A percentile compares a stretch with the other conserved stretches of the same genome.
Evolutionary conservation across 768 basidiomycete species (phyloP).

Genomic region (Rhizopogon salebrosus): DNA sequence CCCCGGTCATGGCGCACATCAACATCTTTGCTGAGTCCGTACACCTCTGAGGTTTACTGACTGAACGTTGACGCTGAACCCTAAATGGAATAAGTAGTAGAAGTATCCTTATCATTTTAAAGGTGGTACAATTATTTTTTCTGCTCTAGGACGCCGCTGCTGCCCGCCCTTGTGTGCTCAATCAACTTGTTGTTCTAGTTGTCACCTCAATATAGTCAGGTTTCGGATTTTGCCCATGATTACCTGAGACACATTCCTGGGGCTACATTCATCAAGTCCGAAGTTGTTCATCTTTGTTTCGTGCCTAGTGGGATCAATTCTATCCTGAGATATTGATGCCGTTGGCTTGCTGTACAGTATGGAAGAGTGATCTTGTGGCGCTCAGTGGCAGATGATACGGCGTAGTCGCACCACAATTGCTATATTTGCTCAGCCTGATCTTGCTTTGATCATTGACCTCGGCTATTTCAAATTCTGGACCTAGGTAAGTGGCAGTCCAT

Average conservation of each 20-base stretch:
- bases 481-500: background rate
- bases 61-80: background rate
- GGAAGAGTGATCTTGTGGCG: too few species aligned
- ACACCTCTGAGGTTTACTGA: background rate
- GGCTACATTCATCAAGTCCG: background rate
- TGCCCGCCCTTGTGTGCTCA: too few species aligned
- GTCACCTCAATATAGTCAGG: background rate
- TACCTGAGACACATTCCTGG: background rate
- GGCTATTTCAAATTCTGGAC: background rate
- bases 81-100: background rate
- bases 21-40: too few species aligned
- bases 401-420: background rate
- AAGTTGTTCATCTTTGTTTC: background rate
- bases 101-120: background rate
- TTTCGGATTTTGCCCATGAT: background rate
- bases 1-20: too few species aligned
- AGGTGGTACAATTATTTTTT: constrained; percentile 1
- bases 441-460: background rate
- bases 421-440: background rate
- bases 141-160: background rate
- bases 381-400: background rate
- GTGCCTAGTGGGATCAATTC: background rate
- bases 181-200: constrained; percentile 3
- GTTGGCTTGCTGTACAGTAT: background rate
- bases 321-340: background rate